Percentiles rank a stretch among this genome's conserved stretches.
phyloP scores from a whole-genome alignment of 192 early-diverging fungal genomes.

The Funneliformis geosporum region DNA sequence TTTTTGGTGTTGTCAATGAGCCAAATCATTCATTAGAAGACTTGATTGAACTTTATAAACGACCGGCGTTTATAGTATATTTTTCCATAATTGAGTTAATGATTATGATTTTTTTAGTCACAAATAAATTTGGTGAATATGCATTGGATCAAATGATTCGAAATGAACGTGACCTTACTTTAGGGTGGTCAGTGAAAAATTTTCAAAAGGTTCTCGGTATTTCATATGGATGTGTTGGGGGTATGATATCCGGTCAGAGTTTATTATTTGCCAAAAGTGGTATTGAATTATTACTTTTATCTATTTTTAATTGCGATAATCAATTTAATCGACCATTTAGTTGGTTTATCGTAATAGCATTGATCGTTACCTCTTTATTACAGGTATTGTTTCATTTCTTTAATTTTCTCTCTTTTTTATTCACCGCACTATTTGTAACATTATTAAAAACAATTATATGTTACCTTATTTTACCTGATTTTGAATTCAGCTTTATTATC shows the following conservation, averaged over 20 bases:
- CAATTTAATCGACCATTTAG: slow-evolving; percentile 71
- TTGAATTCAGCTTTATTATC: slow-evolving; percentile 62
- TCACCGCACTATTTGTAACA: background rate
- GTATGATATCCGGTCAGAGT: slow-evolving; percentile 72
- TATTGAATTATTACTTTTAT: slow-evolving; percentile 68
- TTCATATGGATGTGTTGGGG: slow-evolving; percentile 68
- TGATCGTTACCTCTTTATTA: slow-evolving; percentile 53
- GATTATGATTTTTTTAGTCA: slow-evolving; percentile 50
- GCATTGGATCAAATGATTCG: slow-evolving; percentile 25
- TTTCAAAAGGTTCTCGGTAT: slow-evolving; percentile 53
- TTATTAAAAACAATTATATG: too few species aligned
- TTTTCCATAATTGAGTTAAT: slow-evolving; percentile 57
- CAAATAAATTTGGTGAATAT: slow-evolving; percentile 49
- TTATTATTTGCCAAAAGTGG: slow-evolving; percentile 79
- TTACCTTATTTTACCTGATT: background rate
- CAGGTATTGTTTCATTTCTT: slow-evolving; percentile 47
- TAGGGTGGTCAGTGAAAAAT: slow-evolving; percentile 36
- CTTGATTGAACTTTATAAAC: slow-evolving; percentile 63
- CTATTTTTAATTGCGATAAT: slow-evolving; percentile 53
- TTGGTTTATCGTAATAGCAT: slow-evolving; percentile 61
- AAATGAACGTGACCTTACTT: slow-evolving; percentile 19
- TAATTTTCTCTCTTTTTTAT: background rate
- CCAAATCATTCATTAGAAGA: slow-evolving; percentile 67
- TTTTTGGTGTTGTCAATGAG: slow-evolving; percentile 78
- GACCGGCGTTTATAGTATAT: slow-evolving; percentile 67